phyloP scores from a whole-genome alignment of 2,329 filamentous ascomycete species.

The Zymoseptoria tritici region DNA sequence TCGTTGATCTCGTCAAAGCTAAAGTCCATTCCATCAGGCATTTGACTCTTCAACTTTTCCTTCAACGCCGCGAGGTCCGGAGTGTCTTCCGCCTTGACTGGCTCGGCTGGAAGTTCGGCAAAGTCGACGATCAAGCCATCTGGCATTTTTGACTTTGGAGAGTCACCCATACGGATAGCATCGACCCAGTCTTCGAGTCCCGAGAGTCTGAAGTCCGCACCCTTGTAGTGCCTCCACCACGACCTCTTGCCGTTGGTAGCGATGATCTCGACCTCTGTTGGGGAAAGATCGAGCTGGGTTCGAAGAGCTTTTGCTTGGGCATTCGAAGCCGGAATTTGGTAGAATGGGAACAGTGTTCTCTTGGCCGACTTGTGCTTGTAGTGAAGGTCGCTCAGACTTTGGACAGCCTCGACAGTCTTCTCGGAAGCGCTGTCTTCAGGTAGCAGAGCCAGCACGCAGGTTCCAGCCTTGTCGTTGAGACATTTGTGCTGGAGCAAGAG shows the following conservation, averaged over 20 bases:
- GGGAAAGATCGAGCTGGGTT: constrained; percentile 54
- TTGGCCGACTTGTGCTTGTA: constrained; percentile 64
- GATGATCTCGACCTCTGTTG: constrained; percentile 59
- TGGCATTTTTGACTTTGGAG: constrained; percentile 63
- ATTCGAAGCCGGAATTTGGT: constrained; percentile 60
- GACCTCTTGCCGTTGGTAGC: constrained; percentile 76
- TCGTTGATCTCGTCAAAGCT: constrained; percentile 31
- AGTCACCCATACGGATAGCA: constrained; percentile 81
- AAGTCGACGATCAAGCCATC: constrained; percentile 37
- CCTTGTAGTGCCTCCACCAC: constrained; percentile 75
- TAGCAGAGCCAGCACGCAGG: constrained; percentile 72
- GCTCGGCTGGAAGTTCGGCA: constrained; percentile 22
- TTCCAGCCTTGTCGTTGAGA: constrained; percentile 66
- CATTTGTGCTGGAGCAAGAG: constrained; percentile 64
- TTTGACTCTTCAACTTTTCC: constrained; percentile 20
- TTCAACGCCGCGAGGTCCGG: constrained; percentile 13
- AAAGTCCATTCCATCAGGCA: constrained; percentile 28
- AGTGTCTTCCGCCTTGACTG: constrained; percentile 16
- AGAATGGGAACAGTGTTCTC: constrained; percentile 74
- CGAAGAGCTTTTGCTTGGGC: constrained; percentile 50
- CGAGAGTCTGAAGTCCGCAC: constrained; percentile 46
- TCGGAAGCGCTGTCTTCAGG: constrained; percentile 42
- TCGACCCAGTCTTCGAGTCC: constrained; percentile 83
- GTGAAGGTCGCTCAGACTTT: constrained; percentile 62
- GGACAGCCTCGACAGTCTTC: constrained; percentile 36